Base-by-base conservation (phyloP, 352 stramenopile genomes). In the Pythium periplocum region DNA sequence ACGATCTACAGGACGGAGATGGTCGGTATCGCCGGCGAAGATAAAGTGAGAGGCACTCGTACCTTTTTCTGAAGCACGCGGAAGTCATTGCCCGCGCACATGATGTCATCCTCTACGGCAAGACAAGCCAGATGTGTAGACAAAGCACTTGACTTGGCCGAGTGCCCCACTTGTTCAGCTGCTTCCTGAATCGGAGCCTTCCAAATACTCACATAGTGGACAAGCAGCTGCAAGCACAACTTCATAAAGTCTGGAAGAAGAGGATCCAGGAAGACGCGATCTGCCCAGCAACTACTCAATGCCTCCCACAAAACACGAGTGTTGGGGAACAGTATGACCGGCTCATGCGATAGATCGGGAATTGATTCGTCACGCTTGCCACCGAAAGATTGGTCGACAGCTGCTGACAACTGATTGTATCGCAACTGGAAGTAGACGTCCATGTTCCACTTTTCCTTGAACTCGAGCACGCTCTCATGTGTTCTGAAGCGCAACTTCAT, bases 391-490 rank as follows among this genome's bases (percentile, higher is more conserved):
- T 70, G 66, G 39, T 88, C 72, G 6, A 93, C 46, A 5, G 53
- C 62, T 3, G 69, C 54, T 35, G 77, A 62, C 3, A 93, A 48
- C 58, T 91, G 64, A 6, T 70, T 73, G 36, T 68, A 73, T 39
- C 79, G 78, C 48, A 93, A 62, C 54, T 95, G 81, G 49, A 92
- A 93, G 68, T 95, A 95, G 17, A 93, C 78, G 41, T 91, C 83
- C 53, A 92, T 73, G 51, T 95, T 93, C 85, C 85, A 95, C 61
- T 87, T 89, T 45, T 92, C 82, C 53, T 86, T 88, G 61, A 95
- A 95, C 37, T 87, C 70, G 3, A 87, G 53, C 9, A 88, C 75
- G 17, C 72, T 88, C 39, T 91, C 78, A 36, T 91, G 79, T 4
- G 62, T 67, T 12, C 78, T 72, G 38, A 95, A 93, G 2, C 83